Conservation (phyloP, 345 rosid genomes). For the Corchorus olitorius region DNA sequence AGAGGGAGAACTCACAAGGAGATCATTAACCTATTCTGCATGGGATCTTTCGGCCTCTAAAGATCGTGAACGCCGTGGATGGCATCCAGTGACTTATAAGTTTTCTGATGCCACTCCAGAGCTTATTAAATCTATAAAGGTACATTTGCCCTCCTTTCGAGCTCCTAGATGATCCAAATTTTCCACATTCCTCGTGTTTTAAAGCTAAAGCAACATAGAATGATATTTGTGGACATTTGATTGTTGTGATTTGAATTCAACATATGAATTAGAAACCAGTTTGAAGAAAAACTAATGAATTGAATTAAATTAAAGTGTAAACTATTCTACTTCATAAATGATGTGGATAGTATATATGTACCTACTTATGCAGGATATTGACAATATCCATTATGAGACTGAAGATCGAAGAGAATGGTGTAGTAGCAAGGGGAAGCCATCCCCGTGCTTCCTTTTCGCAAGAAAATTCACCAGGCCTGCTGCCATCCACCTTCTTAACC, state of each 20-base stretch:
- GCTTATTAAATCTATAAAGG: conserved; percentile 79
- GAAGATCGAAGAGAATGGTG: conserved; percentile 96
- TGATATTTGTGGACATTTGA: not conserved
- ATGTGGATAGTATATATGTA: not conserved
- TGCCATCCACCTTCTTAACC: conserved; percentile 73
- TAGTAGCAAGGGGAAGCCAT: conserved; percentile 77
- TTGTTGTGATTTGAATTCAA: not conserved
- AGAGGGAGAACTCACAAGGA: conserved; percentile 70
- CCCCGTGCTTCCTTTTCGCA: conserved; percentile 88
- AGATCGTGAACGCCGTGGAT: conserved; percentile 79
- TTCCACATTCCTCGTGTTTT: not conserved
- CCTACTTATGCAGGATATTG: conserved; percentile 55
- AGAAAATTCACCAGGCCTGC: conserved; percentile 94
- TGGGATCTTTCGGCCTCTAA: conserved; percentile 84
- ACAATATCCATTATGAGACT: conserved; percentile 83
- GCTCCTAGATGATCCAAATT: not conserved
- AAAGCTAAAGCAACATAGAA: not conserved
- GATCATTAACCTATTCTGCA: conserved; percentile 80
- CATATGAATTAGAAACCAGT: not conserved
- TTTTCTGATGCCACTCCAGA: conserved; percentile 74
- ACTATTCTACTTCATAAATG: not conserved
- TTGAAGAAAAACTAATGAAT: not conserved
- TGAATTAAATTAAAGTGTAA: not conserved
- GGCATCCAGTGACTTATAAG: conserved; percentile 92
- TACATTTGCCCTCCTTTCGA: conserved; percentile 25